These are phyloP conservation scores for Artemisia tridentata DNA, from an alignment of 129 eudicot genomes.

Conservation along the genomic window DNA sequence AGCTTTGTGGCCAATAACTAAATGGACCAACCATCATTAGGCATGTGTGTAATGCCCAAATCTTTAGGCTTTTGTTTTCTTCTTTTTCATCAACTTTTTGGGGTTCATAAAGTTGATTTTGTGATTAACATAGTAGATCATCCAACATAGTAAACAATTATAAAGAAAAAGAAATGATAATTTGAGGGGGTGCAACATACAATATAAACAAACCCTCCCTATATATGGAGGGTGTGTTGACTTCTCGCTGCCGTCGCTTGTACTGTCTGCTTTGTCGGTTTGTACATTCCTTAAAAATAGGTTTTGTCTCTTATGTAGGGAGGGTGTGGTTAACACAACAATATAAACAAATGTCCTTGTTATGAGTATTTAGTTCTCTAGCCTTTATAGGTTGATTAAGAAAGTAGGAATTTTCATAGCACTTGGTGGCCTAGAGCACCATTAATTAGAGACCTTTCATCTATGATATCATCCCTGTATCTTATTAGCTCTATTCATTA, in stretches of 20 bases:
- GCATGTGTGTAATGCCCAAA: conserved; percentile 26
- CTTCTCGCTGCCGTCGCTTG: too few relatives aligned
- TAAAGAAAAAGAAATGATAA: conserved; percentile 13
- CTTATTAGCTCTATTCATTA: conserved; percentile 31
- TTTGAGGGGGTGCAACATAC: conserved; percentile 21
- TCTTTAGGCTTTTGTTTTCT: conserved; percentile 29
- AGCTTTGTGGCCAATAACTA: conserved; percentile 16
- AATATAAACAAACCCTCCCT: not conserved
- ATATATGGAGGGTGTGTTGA: too few relatives aligned
- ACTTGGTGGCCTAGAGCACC: conserved; percentile 30
- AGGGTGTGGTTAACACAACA: too few relatives aligned
- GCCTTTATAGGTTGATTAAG: conserved; percentile 30
- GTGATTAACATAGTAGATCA: conserved; percentile 30
- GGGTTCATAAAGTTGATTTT: conserved; percentile 21
- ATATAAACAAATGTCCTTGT: conserved; percentile 4
- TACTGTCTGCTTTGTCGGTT: too few relatives aligned
- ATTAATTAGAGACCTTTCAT: conserved; percentile 15
- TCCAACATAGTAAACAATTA: conserved; percentile 27
- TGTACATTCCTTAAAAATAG: too few relatives aligned
- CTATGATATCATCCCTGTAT: conserved; percentile 20
- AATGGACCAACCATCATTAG: conserved; percentile 27
- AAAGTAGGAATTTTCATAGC: conserved; percentile 29
- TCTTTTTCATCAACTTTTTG: conserved; percentile 14
- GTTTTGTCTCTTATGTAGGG: too few relatives aligned
- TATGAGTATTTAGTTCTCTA: conserved; percentile 22